Conservation (phyloP, 1,284 basidiomycete genomes). For the Garcileccinum viscosum region DNA sequence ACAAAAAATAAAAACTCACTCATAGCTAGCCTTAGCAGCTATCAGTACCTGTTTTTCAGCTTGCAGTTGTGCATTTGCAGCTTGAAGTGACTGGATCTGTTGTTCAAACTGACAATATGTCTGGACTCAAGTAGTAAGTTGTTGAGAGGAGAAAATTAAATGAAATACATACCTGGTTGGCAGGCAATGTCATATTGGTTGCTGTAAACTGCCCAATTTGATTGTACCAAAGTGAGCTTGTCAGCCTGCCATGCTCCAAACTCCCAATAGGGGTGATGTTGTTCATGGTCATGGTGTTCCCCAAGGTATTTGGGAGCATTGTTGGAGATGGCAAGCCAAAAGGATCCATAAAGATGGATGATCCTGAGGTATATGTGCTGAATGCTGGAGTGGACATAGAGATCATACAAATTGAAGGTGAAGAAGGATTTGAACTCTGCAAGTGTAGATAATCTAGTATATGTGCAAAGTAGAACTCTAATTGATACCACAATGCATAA, state of each 20-base stretch:
- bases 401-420: background rate
- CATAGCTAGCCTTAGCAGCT: no score
- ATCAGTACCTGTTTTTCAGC: no score
- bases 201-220: background rate
- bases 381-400: background rate
- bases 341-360: background rate
- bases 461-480: background rate
- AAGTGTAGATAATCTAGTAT: background rate
- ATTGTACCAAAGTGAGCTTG: background rate
- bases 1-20: no score
- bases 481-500: background rate
- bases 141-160: background rate
- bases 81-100: background rate
- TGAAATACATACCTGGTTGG: background rate
- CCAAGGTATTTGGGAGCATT: background rate
- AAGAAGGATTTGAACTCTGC: background rate
- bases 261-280: no score
- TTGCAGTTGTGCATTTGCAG: no score
- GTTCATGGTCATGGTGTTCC: background rate
- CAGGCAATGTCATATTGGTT: background rate
- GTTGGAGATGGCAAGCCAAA: background rate
- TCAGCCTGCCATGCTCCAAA: background rate
- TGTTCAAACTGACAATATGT: background rate
- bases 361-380: background rate
- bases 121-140: background rate